phyloP scores from a whole-genome alignment of 176 grass and related monocot genomes.

The Musa schizocarpa region DNA sequence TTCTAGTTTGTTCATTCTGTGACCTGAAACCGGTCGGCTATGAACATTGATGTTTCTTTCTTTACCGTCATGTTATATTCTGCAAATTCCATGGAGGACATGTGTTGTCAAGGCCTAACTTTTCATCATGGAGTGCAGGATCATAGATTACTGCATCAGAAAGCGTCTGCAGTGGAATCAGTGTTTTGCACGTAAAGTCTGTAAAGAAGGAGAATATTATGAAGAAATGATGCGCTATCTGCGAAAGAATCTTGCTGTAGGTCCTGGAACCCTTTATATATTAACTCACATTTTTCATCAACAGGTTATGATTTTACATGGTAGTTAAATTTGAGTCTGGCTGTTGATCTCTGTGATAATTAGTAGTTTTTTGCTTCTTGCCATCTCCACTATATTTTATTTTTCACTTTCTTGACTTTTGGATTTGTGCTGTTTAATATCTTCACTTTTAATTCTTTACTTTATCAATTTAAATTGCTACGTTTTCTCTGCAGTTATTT shows the following conservation, averaged over 20 bases:
- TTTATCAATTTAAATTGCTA: slow-evolving; percentile 16
- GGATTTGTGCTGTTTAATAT: background rate
- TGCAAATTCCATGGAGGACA: background rate
- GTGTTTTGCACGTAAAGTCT: slow-evolving; percentile 76
- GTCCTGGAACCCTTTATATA: background rate
- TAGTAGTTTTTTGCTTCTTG: background rate
- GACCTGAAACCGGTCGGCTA: background rate
- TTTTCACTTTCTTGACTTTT: background rate
- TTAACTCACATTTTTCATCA: background rate
- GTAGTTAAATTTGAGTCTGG: too few species aligned
- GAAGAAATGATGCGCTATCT: slow-evolving; percentile 97
- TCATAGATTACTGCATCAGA: slow-evolving; percentile 66
- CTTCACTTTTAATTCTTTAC: background rate
- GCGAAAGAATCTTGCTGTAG: slow-evolving; percentile 71
- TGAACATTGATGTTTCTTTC: slow-evolving; percentile 8
- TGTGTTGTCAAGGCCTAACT: background rate
- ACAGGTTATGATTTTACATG: too few species aligned
- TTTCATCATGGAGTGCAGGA: slow-evolving; percentile 36
- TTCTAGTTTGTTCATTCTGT: background rate
- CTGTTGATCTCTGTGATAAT: too few species aligned
- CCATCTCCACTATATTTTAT: background rate
- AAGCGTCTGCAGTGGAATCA: slow-evolving; percentile 80
- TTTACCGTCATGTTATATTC: background rate
- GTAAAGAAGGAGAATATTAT: slow-evolving; percentile 85
- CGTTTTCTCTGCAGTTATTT: slow-evolving; percentile 57